These are phyloP conservation scores for Jackrogersella multiformis DNA, from an alignment of 495 filamentous ascomycete species.

Conservation along the genomic window DNA sequence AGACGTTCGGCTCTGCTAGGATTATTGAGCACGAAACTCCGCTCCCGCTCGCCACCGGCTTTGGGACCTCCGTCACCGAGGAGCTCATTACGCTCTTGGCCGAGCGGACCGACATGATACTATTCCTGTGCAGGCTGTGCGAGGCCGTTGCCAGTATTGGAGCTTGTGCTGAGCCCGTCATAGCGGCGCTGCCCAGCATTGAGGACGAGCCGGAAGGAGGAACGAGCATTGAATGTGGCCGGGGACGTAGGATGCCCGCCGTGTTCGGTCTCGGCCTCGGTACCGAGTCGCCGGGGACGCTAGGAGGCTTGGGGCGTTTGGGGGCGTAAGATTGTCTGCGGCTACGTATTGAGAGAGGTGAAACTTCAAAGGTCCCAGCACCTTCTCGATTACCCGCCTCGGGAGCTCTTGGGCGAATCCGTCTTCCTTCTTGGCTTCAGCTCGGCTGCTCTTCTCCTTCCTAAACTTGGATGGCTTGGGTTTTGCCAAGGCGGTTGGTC, in stretches of 20 bases:
- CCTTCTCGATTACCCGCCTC: slow-evolving; percentile 50
- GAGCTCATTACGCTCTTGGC: slow-evolving; percentile 55
- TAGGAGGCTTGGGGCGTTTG: slow-evolving; percentile 1
- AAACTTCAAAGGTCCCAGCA: slow-evolving; percentile 51
- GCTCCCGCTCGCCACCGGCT: slow-evolving; percentile 77
- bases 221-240: slow-evolving; percentile 42
- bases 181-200: slow-evolving; percentile 37
- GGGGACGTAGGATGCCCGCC: slow-evolving; percentile 3
- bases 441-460: slow-evolving; percentile 43
- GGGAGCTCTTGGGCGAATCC: slow-evolving; percentile 41
- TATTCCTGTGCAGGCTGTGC: slow-evolving; percentile 50
- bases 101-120: slow-evolving; percentile 56
- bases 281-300: slow-evolving; percentile 7
- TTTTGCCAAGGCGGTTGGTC: slow-evolving; percentile 43
- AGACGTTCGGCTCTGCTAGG: slow-evolving; percentile 89
- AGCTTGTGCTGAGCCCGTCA: slow-evolving; percentile 40
- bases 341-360: slow-evolving; percentile 33
- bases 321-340: slow-evolving; percentile 17
- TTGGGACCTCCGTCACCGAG: slow-evolving; percentile 62
- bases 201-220: slow-evolving; percentile 38
- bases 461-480: slow-evolving; percentile 39
- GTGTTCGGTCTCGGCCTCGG: slow-evolving; percentile 28
- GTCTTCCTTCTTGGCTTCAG: slow-evolving; percentile 36
- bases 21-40: slow-evolving; percentile 76
- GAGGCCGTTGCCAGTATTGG: slow-evolving; percentile 35